Base-by-base conservation (phyloP, 163 green algal genomes). In the Coccomyxa subellipsoidea region DNA sequence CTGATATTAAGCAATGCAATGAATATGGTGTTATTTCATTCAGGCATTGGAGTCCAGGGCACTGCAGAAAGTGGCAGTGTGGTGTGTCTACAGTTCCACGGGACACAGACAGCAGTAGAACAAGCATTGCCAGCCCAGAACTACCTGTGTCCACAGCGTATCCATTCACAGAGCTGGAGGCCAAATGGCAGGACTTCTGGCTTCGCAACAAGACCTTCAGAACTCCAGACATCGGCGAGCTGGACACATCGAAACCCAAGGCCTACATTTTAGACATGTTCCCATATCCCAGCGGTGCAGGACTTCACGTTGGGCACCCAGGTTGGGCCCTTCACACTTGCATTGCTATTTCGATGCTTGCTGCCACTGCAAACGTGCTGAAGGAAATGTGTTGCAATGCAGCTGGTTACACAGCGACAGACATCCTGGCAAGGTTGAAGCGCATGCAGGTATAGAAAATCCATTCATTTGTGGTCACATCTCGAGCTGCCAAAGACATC, bases 211-310 rank as follows among this genome's bases (percentile, higher is more conserved):
- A 97, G 81, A 99, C 96, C 0, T 99, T 99, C 87, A 84, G 90
- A 18, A 99, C 96, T 0, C 95, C 95, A 1, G 89, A 94, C 21
- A 82, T 92, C 25, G 37, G 85, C 37, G 83, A 96, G 23, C 85
- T 98, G 69, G 96, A 99, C 92, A 98, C 90, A 21, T 92, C 66
- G 80, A 98, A 98, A 85, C 97, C 97, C 39, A 99, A 99, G 87
- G 98, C 95, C 84, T 99, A 99, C 80, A 95, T 95, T 1, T 89
- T 99, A 75, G 97, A 99, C 87, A 99, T 99, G 97, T 85, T 85
- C 29, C 75, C 76, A 21, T 81, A 76, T 32, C 80, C 54, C 89
- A 96, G 92, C 83, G 96, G 96, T 21, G 88, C 95, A 38, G 96
- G 96, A 4, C 90, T 99, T 59, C 96, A 99, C 85, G 96, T 99